Conservation (phyloP, 2,329 filamentous ascomycete species). For the Trichoderma atrobrunneum region DNA sequence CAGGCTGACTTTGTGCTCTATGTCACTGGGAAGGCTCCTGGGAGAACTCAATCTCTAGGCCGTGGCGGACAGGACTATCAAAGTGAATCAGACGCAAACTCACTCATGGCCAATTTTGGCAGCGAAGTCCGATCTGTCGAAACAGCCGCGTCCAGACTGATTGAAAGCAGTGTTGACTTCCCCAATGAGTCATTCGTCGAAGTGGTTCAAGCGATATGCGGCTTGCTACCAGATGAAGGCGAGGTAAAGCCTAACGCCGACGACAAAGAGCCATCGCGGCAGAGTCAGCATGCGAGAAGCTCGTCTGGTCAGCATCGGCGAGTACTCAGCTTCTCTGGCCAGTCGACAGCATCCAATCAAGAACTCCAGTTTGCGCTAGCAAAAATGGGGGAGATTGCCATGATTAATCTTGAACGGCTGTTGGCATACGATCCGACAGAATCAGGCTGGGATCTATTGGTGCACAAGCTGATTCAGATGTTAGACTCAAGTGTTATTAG, state of each 20-base stretch:
- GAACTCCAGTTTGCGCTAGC: slow-evolving; percentile 66
- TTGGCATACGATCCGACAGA: slow-evolving; percentile 62
- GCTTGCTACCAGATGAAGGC: slow-evolving; percentile 55
- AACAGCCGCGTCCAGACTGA: slow-evolving; percentile 76
- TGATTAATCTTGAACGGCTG: slow-evolving; percentile 72
- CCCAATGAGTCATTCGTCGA: slow-evolving; percentile 77
- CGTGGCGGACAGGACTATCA: slow-evolving; percentile 44
- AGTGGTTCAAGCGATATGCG: slow-evolving; percentile 72
- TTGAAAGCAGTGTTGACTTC: slow-evolving; percentile 91
- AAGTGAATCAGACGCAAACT: slow-evolving; percentile 50
- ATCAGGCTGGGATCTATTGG: slow-evolving; percentile 75
- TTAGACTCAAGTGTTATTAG: slow-evolving; percentile 48
- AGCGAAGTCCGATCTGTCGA: slow-evolving; percentile 86
- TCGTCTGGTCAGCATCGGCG: slow-evolving; percentile 44
- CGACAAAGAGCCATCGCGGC: slow-evolving; percentile 20
- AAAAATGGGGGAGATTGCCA: slow-evolving; percentile 70
- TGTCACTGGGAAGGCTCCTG: slow-evolving; percentile 55
- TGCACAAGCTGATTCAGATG: slow-evolving; percentile 50
- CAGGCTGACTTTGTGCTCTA: slow-evolving; percentile 87
- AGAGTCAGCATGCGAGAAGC: slow-evolving; percentile 34
- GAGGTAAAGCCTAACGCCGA: slow-evolving; percentile 24
- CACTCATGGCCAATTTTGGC: slow-evolving; percentile 64
- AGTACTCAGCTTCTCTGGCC: slow-evolving; percentile 47
- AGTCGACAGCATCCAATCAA: slow-evolving; percentile 52
- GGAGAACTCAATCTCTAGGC: slow-evolving; percentile 48